Conservation (phyloP, 2,329 filamentous ascomycete species). For the Ceratocystis smalleyi region DNA sequence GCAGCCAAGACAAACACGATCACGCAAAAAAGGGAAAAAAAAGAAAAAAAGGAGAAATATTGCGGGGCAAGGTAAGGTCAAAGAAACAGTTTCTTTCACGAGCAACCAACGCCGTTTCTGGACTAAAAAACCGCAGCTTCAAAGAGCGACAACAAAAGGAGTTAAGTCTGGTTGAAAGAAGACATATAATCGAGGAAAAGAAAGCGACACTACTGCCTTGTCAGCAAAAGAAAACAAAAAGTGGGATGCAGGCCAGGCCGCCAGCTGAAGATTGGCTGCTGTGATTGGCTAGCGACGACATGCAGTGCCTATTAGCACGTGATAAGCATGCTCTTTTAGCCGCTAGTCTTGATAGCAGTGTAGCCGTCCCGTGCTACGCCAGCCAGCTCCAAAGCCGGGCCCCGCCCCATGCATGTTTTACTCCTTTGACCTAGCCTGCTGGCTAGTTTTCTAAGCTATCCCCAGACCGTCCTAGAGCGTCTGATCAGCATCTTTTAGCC, state of each 20-base stretch:
- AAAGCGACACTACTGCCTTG: not conserved
- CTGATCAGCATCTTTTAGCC: too few species aligned
- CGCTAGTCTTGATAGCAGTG: not conserved
- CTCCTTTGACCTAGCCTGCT: too few species aligned
- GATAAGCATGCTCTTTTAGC: not conserved
- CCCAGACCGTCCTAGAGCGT: too few species aligned
- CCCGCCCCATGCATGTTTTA: too few species aligned
- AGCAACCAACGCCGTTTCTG: too few species aligned
- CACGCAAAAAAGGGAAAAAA: not conserved
- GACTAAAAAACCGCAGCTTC: too few species aligned
- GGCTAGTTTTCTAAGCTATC: too few species aligned
- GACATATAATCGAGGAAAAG: not conserved
- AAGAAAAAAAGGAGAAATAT: not conserved
- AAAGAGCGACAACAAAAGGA: too few species aligned
- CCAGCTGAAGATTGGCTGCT: not conserved
- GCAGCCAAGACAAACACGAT: not conserved
- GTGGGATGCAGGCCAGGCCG: not conserved
- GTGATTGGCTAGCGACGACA: not conserved
- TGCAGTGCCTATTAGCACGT: not conserved
- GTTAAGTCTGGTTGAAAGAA: too few species aligned
- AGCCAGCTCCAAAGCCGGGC: too few species aligned
- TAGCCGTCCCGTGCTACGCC: not conserved
- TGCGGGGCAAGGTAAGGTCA: too few species aligned
- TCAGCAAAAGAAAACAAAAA: not conserved
- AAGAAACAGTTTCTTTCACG: too few species aligned